These are phyloP conservation scores for Fusarium brevicatenulatum DNA, from an alignment of 2,329 filamentous ascomycete species.

Conservation along the genomic window DNA sequence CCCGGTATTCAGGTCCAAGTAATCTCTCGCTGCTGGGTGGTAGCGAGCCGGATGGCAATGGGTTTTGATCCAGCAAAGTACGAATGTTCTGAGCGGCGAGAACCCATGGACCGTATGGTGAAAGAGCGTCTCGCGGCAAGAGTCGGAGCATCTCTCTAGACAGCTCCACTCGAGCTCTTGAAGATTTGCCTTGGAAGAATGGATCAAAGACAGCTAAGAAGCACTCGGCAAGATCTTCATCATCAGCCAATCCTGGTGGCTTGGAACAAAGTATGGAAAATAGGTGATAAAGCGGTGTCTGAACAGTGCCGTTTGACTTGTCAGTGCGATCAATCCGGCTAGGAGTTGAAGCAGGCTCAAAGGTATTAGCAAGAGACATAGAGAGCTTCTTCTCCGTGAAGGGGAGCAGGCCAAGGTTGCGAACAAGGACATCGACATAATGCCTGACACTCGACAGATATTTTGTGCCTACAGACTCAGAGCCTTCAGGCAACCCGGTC, in stretches of 20 bases:
- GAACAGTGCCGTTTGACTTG: conserved; percentile 61
- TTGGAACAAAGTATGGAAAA: conserved; percentile 68
- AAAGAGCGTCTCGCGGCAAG: conserved; percentile 56
- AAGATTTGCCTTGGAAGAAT: conserved; percentile 64
- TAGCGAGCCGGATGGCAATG: conserved; percentile 33
- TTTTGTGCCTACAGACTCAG: conserved; percentile 57
- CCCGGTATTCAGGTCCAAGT: conserved; percentile 75
- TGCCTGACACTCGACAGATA: conserved; percentile 66
- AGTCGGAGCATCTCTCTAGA: conserved; percentile 62
- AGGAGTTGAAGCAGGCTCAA: conserved; percentile 73
- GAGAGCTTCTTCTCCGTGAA: conserved; percentile 71
- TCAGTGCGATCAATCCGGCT: conserved; percentile 64
- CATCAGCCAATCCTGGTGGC: conserved; percentile 59
- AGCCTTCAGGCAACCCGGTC: conserved; percentile 49
- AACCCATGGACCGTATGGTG: conserved; percentile 62
- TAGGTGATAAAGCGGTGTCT: conserved; percentile 73
- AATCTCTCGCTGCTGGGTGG: conserved; percentile 52
- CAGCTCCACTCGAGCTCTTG: conserved; percentile 57
- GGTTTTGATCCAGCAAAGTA: conserved; percentile 52
- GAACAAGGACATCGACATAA: conserved; percentile 60
- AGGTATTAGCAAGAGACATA: conserved; percentile 63
- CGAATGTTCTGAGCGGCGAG: conserved; percentile 60
- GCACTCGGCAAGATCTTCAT: conserved; percentile 57
- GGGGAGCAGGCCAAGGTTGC: conserved; percentile 65
- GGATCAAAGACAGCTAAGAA: conserved; percentile 65